Base-by-base conservation (phyloP, 345 rosid genomes). In the Heritiera fomes region DNA sequence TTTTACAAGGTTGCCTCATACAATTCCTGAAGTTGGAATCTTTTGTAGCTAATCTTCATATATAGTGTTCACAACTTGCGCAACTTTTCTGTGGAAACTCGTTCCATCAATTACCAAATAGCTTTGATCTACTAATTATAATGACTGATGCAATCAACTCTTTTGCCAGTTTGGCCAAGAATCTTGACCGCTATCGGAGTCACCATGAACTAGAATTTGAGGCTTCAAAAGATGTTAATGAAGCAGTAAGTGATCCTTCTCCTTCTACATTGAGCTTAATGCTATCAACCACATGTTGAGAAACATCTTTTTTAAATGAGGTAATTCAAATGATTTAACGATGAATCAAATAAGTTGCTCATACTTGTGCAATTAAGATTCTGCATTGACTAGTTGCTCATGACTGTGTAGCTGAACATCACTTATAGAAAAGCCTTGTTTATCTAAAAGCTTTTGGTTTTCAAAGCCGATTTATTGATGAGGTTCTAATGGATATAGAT, bases 81-180 rank as follows among this genome's bases (percentile, higher is more conserved):
- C 50, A 43, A 47, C 56, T 46, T 23, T 69, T 69, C 5, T 40
- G 6, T 70, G 73, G 18, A 7, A 46, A 70, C 56, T 23, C 23
- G 40, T 28, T 70, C 47, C 9, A 23, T 47, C 3, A 12, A 18
- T n/a, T 43, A 23, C 58, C 30, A 47, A 70, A 3, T 49, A 49
- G 59, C 34, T 71, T 47, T 71, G 75, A 30, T 50, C 20, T 50
- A 32, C 60, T 49, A 14, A 2, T 71, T 71, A 30, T 71, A 1
- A 30, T 50, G 43, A 71, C 43, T 49, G 17, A 28, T 71, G 75
- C 59, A 30, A 70, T 70, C 5, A 47, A 30, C 59, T 46, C 4
- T 13, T 71, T 28, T 69, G 2, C 47, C 85, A 89, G 91, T 64
- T 62, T 85, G 79, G 64, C 77, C 60, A 67, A 75, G 72, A 84